Conservation (phyloP, 495 filamentous ascomycete species). For the Talaromyces adpressus region DNA sequence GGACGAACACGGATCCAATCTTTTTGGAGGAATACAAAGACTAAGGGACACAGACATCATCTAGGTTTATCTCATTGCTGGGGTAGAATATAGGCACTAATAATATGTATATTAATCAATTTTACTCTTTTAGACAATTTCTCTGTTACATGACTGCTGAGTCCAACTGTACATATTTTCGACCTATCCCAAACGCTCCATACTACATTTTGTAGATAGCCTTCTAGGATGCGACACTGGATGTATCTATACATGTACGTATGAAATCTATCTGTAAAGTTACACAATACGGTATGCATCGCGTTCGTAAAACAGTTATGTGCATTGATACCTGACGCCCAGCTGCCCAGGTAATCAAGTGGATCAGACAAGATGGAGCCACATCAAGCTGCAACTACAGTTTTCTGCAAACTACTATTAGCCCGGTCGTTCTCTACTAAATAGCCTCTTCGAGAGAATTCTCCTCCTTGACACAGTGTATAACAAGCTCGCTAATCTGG, state of each 20-base stretch:
- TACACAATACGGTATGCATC: background rate
- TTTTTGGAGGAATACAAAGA: too few relatives aligned
- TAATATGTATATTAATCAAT: background rate
- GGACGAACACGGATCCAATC: background rate
- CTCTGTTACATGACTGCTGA: background rate
- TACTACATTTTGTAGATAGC: too few relatives aligned
- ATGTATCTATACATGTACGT: too few relatives aligned
- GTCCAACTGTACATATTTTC: too few relatives aligned
- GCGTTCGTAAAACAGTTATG: background rate
- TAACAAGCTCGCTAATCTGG: background rate
- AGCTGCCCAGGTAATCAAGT: background rate
- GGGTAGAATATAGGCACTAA: background rate
- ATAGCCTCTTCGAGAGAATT: background rate
- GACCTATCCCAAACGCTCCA: too few relatives aligned
- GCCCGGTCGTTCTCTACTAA: background rate
- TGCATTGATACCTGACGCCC: background rate
- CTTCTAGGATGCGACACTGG: too few relatives aligned
- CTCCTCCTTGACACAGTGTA: background rate
- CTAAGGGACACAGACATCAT: too few relatives aligned
- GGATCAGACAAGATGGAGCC: background rate
- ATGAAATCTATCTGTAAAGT: background rate
- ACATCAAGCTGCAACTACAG: background rate
- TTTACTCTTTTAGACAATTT: background rate
- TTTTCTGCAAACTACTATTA: background rate
- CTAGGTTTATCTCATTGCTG: background rate